Evolutionary conservation across 176 grass and related monocot species (phyloP), one percentile per base, ranked within the genome.

Genomic region (Oropetium thomaeum): DNA sequence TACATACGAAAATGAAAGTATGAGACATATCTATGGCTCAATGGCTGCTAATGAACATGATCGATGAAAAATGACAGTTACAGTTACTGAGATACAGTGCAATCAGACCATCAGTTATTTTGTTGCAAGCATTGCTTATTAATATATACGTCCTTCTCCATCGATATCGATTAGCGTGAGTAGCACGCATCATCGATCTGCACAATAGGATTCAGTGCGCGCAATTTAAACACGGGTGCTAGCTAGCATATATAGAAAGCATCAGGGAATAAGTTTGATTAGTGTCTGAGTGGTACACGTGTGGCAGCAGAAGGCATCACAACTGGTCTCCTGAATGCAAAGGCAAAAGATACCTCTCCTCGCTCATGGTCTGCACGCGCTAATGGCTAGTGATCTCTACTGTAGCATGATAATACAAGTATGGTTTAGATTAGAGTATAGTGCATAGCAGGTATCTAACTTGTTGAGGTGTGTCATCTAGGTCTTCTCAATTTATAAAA

Each of bases 281-380:
- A 44, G n/a, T n/a, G n/a, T 52, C 40, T 52, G 41, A 22, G 41
- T 80, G 69, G 70, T 65, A 68, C 76, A 68, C n/a, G n/a, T 68
- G 83, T 60, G 69, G 83, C 83, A 11, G 12, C 31, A 52, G 52
- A 75, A 68, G 69, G 61, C 31, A 4, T 25, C 22, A 30, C 69
- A 33, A 67, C 63, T 66, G 30, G 38, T 85, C 79, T 65, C 14
- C 37, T 72, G 39, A 0, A 66, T 30, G 47, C 16, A 57, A 79
- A 79, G 39, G 60, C 30, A 19, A 31, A 31, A 59, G 75, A 85
- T 66, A 73, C 38, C 38, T n/a, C n/a, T n/a, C n/a, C n/a, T n/a
- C n/a, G n/a, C n/a, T 10, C 29, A 8, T 7, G 22, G 25, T 57
- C 2, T 22, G 49, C 69, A 65, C 55, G 69, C 69, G 51, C 10